phyloP scores from a whole-genome alignment of 2,329 filamentous ascomycete species.

The Metarhizium guizhouense region DNA sequence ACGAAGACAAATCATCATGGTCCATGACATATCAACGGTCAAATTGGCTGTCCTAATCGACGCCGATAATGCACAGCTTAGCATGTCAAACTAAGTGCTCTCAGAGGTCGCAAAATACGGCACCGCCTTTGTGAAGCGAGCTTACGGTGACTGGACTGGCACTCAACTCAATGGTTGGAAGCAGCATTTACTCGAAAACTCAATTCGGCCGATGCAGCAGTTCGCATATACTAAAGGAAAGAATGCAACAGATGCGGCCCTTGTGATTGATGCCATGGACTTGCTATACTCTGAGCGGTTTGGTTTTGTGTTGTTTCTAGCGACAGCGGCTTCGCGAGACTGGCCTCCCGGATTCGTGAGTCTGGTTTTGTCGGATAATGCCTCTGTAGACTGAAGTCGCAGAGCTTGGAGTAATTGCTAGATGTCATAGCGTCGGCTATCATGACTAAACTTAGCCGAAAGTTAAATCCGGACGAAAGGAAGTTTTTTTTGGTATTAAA shows the following conservation, averaged over 20 bases:
- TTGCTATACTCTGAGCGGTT: constrained; percentile 22
- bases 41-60: constrained; percentile 25
- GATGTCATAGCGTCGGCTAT: too few species aligned
- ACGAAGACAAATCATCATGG: too few species aligned
- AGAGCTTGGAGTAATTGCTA: too few species aligned
- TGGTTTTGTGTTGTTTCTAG: constrained; percentile 25
- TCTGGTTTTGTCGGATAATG: constrained; percentile 15
- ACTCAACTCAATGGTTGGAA: constrained; percentile 20
- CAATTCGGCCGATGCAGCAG: constrained; percentile 27
- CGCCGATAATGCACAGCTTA: constrained; percentile 20
- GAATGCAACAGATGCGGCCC: constrained; percentile 24
- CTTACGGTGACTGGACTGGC: constrained; percentile 26
- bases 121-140: constrained; percentile 19
- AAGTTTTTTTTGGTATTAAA: too few species aligned
- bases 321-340: constrained; percentile 18
- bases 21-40: neutral
- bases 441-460: too few species aligned
- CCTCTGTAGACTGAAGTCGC: too few species aligned
- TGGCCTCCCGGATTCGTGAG: constrained; percentile 24
- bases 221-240: constrained; percentile 26
- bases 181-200: constrained; percentile 18
- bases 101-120: constrained; percentile 25
- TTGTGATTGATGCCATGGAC: constrained; percentile 30
- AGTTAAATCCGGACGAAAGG: too few species aligned
- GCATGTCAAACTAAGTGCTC: constrained; percentile 13